Evolutionary conservation across 2,329 filamentous ascomycete genomes (phyloP).

Genomic region (Aspergillus vadensis): DNA sequence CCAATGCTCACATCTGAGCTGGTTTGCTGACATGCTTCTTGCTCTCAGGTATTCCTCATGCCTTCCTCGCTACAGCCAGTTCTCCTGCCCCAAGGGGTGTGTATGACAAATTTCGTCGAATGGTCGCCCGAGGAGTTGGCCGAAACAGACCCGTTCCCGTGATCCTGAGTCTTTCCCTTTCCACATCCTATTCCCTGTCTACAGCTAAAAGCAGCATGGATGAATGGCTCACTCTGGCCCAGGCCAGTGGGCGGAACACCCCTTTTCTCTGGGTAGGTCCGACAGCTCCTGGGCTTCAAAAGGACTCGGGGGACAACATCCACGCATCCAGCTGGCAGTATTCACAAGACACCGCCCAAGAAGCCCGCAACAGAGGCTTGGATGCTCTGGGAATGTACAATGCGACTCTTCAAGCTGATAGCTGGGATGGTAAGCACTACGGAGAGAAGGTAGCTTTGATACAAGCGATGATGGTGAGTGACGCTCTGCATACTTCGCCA

Average conservation of each 20-base stretch:
- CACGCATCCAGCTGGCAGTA: slow-evolving; percentile 45
- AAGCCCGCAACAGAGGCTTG: slow-evolving; percentile 39
- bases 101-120: slow-evolving; percentile 34
- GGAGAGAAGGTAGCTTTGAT: slow-evolving; percentile 45
- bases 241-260: slow-evolving; percentile 38
- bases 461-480: slow-evolving; percentile 47
- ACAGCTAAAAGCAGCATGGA: slow-evolving; percentile 38
- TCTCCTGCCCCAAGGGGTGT: slow-evolving; percentile 33
- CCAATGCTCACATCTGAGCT: slow-evolving; percentile 7
- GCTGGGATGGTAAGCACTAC: slow-evolving; percentile 42
- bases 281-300: slow-evolving; percentile 40
- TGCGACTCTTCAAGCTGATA: slow-evolving; percentile 44
- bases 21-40: not conserved
- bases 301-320: slow-evolving; percentile 29
- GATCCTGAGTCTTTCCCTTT: slow-evolving; percentile 42
- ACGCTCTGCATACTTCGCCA: slow-evolving; percentile 4
- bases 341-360: slow-evolving; percentile 35
- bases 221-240: slow-evolving; percentile 43
- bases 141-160: slow-evolving; percentile 44
- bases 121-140: slow-evolving; percentile 30
- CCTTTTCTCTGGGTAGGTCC: slow-evolving; percentile 50
- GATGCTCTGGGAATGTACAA: slow-evolving; percentile 50
- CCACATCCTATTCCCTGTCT: slow-evolving; percentile 33
- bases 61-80: slow-evolving; percentile 36
- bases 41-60: slow-evolving; percentile 39